Conservation (phyloP, 164 flowering plant species). For the Tetrastigma voinierianum region DNA sequence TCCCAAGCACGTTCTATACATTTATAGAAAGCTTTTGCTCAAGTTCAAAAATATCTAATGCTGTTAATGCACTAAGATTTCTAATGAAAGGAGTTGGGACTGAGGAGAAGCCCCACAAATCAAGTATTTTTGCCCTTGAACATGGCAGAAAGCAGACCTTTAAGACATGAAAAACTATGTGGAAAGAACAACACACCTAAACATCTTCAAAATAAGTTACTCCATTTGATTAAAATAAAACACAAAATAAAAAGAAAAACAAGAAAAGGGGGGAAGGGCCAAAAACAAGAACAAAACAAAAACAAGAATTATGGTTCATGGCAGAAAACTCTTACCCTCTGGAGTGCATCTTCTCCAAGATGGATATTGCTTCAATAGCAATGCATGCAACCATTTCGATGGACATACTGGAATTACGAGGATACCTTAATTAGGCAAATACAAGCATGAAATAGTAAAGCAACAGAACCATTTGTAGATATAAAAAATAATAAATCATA, state of each 20-base stretch:
- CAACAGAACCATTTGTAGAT: background rate
- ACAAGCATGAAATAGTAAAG: conserved; percentile 3
- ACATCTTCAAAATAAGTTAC: background rate
- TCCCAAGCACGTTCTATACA: too few species aligned
- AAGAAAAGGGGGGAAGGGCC: too few species aligned
- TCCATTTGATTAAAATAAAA: background rate
- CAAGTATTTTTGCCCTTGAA: background rate
- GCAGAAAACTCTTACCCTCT: conserved; percentile 41
- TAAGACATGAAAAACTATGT: background rate
- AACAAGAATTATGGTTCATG: background rate
- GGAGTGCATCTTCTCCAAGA: conserved; percentile 63
- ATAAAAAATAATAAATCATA: background rate
- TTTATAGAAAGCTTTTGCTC: too few species aligned
- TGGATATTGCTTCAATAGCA: conserved; percentile 67
- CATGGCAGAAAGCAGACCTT: background rate
- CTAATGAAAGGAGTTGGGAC: background rate
- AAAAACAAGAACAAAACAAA: background rate
- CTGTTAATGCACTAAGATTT: too few species aligned
- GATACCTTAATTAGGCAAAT: background rate
- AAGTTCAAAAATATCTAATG: too few species aligned
- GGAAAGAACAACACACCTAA: background rate
- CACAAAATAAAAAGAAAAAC: background rate
- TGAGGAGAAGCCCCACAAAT: background rate
- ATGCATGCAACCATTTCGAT: conserved; percentile 71
- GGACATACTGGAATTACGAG: conserved; percentile 47